Base-by-base conservation (phyloP, 2,329 filamentous ascomycete genomes). In the Verticillium albo-atrum region DNA sequence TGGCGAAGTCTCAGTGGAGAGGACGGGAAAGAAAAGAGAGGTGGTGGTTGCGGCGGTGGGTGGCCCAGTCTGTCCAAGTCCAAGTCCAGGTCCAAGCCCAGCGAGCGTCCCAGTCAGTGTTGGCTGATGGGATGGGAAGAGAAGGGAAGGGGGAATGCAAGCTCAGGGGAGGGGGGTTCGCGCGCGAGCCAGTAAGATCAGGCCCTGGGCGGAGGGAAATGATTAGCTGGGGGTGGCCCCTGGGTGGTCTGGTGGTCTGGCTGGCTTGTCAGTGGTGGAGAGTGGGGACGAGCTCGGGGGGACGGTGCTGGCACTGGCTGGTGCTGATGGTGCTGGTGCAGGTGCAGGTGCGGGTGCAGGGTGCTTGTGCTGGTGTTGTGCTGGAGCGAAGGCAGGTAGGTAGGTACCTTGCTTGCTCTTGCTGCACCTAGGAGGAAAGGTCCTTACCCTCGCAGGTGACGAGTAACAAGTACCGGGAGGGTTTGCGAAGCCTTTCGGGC, bases 101-200 rank as follows among this genome's bases (percentile, higher is more conserved):
- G n/a, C n/a, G n/a, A n/a, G n/a, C n/a, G n/a, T n/a, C n/a, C n/a
- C 26, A 35, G 54, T 25, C 23, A 35, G 54, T 56, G 54, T 15
- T 35, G 28, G 54, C 25, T 20, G 55, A 20, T 51, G 55, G 26
- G 58, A 55, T 63, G 59, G 62, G 62, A 63, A 51, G 55, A n/a
- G 58, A 55, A 61, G 59, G 62, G 62, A 63, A 51, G 55, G 55
- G 59, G 61, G 62, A 64, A 64, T 64, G 62, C 62, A 63, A 64
- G 62, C 62, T 64, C 62, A 59, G 63, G 61, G 62, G 62, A 37
- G 54, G 62, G 62, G 62, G 58, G 59, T 56, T 53, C 55, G 57
- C 61, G 61, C 50, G 59, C 55, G 55, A 61, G 57, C 62, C 62
- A 64, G 62, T 64, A 60, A 63, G 59, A 64, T 58, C 62, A 55